Evolutionary conservation across 2,329 filamentous ascomycete genomes (phyloP), one percentile per base, ranked within the genome.

Genomic region (Paraphaeosphaeria sporulosa): DNA sequence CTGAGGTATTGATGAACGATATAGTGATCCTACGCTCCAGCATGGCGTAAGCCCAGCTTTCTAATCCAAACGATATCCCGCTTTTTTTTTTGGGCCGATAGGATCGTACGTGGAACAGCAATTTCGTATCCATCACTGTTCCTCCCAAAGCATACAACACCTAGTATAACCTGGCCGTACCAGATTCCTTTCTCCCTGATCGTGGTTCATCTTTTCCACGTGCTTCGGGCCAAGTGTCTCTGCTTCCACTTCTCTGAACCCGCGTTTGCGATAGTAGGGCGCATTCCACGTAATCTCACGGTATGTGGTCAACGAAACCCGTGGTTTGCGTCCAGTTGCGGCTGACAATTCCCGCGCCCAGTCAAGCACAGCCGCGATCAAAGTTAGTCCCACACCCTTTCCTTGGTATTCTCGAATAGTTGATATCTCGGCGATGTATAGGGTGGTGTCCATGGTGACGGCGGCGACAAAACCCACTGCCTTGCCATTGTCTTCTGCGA

Each of bases 341-440:
- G 6, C 6, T 15, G 15, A 9, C 6, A 17, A 12, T 30, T 48
- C 46, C 25, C 46, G 46, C 9, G 46, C 46, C 23, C 25, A 48
- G 3, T 30, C 25, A 21, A 32, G 7, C 3, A 48, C 46, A 15
- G 46, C 19, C n/a, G 15, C 25, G 19, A 48, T 32, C 4, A 48
- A 27, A 15, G 23, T 27, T 5, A 15, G 32, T 6, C 46, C 46
- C 8, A 48, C 25, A 32, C 46, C 46, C 32, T 48, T 48, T 4
- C 46, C 46, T 21, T 48, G 46, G 17, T 7, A 32, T 13, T 48
- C 46, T 2, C 8, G 13, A 2, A 30, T 32, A 10, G 46, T 48
- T 13, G 46, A 48, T 48, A 48, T 30, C 23, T 48, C 23, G 25
- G 46, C 46, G 15, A 48, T 48, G 46, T 48, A 48, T 2, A 48